phyloP scores from a whole-genome alignment of 2,329 filamentous ascomycete genomes.

The Leptographium lundbergii region DNA sequence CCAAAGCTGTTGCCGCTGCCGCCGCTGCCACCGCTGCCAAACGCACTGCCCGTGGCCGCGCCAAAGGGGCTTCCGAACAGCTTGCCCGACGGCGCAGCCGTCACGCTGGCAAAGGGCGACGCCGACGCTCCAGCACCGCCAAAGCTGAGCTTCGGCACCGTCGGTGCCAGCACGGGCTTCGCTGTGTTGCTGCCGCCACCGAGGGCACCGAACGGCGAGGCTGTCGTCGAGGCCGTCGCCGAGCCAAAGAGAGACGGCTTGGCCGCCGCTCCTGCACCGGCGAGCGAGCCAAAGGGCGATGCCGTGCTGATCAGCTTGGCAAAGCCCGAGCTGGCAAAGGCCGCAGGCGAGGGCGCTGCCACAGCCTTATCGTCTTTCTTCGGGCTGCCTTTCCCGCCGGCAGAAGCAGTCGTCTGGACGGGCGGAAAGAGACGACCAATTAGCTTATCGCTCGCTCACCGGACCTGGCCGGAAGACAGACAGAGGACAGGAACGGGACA shows the following conservation, averaged over 20 bases:
- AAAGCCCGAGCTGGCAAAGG: constrained; percentile 58
- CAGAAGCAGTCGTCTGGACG: constrained; percentile 1
- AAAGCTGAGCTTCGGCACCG: constrained; percentile 37
- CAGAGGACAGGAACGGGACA: not conserved
- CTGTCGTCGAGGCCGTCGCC: constrained; percentile 24
- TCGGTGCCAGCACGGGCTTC: constrained; percentile 16
- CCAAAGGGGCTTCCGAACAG: constrained; percentile 28
- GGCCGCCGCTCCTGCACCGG: constrained; percentile 27
- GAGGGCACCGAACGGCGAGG: constrained; percentile 22
- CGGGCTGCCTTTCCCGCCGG: constrained; percentile 16
- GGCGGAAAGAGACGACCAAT: not conserved
- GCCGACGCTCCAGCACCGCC: constrained; percentile 21
- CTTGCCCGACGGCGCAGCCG: not conserved
- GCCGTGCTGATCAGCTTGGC: constrained; percentile 50
- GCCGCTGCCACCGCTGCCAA: constrained; percentile 30
- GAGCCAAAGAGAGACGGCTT: constrained; percentile 37
- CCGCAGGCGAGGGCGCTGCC: constrained; percentile 35
- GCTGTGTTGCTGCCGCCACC: constrained; percentile 17
- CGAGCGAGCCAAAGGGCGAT: constrained; percentile 52
- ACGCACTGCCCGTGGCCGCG: constrained; percentile 31
- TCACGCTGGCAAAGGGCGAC: constrained; percentile 33
- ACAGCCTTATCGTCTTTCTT: not conserved
- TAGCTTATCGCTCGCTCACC: not conserved
- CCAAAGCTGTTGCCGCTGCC: constrained; percentile 8
- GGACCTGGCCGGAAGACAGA: not conserved